A percentile compares a stretch with the other conserved stretches of the same genome.
Evolutionary conservation across 805 yeast genomes (phyloP).

Genomic region (Kodamaea hsintzibuensis): DNA sequence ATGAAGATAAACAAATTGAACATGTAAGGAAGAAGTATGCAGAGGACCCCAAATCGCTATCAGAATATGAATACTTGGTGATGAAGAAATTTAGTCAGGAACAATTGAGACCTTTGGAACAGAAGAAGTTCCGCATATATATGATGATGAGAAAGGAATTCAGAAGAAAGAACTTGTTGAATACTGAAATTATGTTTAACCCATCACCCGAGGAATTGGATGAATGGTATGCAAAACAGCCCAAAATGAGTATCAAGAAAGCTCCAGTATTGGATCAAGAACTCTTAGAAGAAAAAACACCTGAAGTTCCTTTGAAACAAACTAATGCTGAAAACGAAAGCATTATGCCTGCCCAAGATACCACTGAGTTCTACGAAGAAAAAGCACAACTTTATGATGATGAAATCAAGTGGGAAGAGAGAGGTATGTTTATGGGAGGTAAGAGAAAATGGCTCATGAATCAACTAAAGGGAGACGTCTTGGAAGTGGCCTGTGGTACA

Average conservation of each 20-base stretch:
- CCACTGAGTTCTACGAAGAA: slow-evolving; percentile 74
- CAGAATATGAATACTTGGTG: slow-evolving; percentile 66
- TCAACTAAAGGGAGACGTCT: slow-evolving; percentile 80
- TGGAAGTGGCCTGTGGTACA: slow-evolving; percentile 95
- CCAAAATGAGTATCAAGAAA: slow-evolving; percentile 21
- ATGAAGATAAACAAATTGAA: slow-evolving; percentile 61
- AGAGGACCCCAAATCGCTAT: slow-evolving; percentile 36
- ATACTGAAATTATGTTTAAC: slow-evolving; percentile 34
- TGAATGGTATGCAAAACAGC: slow-evolving; percentile 40
- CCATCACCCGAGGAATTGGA: slow-evolving; percentile 45
- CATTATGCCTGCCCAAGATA: slow-evolving; percentile 73
- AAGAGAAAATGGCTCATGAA: slow-evolving; percentile 79
- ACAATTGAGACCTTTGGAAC: slow-evolving; percentile 63
- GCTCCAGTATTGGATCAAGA: slow-evolving; percentile 25
- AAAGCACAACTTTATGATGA: slow-evolving; percentile 81
- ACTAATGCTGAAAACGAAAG: slow-evolving; percentile 40
- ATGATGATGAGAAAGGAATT: slow-evolving; percentile 52
- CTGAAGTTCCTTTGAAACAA: slow-evolving; percentile 14
- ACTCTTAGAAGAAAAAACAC: slow-evolving; percentile 9
- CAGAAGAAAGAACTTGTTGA: slow-evolving; percentile 38
- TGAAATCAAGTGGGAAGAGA: slow-evolving; percentile 74
- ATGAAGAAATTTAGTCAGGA: slow-evolving; percentile 60
- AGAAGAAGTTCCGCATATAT: slow-evolving; percentile 59
- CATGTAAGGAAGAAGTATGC: slow-evolving; percentile 39
- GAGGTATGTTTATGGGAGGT: slow-evolving; percentile 57